Evolutionary conservation across 1,284 basidiomycete genomes (phyloP), one percentile per base, ranked within the genome.

Genomic region (Taiwanofungus camphoratus): DNA sequence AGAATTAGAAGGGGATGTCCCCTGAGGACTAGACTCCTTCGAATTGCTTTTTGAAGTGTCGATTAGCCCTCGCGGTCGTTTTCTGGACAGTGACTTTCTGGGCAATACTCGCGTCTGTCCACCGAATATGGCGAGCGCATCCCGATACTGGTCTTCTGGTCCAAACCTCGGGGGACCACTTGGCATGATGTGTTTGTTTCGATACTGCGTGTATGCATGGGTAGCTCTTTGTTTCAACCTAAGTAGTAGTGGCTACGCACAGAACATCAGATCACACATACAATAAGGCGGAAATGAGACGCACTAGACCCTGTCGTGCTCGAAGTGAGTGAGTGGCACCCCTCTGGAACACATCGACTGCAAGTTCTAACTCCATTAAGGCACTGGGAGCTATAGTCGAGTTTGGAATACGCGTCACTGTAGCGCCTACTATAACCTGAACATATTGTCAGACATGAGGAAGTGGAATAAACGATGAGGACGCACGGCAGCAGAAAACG

Each of bases 121-220:
- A 35, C 79, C 80, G 41, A 82, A 82, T n/a, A 82, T 67, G 15
- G 80, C 77, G 15, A 83, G 68, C 53, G 81, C 78, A 49, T 82
- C 74, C 36, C 73, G 69, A 30, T 72, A 76, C 39, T 77, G 71
- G 52, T 77, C 76, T 24, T 64, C 58, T 31, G 56, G 53, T 5
- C 54, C 54, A n/a, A n/a, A n/a, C n/a, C n/a, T n/a, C n/a, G n/a
- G n/a, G n/a, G n/a, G n/a, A n/a, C n/a, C n/a, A n/a, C n/a, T n/a
- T 13, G 57, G 56, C 5, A 50, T 52, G 16, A 53, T 49, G 44
- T 59, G 58, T 33, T 57, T 44, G 40, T 60, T 57, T 13, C 61
- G 55, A 43, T 56, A 60, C 33, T 57, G 52, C 34, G 53, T 52
- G 45, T 60, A 63, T 9, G 58, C 52, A 20, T 36, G 43, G 26